Base-by-base conservation (phyloP, 2,329 filamentous ascomycete species). In the Cercospora zeae-maydis region DNA sequence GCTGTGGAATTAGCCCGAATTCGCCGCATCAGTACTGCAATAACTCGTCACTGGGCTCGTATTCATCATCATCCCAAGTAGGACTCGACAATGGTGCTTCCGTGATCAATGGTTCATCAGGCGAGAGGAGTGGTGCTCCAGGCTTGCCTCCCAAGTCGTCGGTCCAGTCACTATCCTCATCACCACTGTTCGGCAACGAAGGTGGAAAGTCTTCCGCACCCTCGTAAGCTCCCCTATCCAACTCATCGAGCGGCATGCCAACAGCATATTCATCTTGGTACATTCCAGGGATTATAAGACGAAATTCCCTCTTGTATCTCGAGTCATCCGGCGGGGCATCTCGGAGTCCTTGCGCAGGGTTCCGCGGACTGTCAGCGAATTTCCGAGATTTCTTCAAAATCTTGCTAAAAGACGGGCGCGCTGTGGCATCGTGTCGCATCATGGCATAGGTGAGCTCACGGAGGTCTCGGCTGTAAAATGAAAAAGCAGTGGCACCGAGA, bases 291-390 rank as follows among this genome's bases (percentile, higher is more conserved):
- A 53, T 27, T 14, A 53, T 27, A 19, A 53, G 49, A 19, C 49
- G 9, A 27, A 33, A 53, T 13, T 8, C 19, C 27, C 37, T 27
- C 27, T 42, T 9, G 24, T 58, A 58, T 33, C 55, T 39, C n/a
- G 55, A 13, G 13, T 58, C 55, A 31, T 33, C 30, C 13, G 55
- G 37, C 9, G 55, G 55, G 11, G 55, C 55, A 27, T 58, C 55
- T 33, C 55, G 55, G 13, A 58, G 39, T 16, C 55, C 55, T 33
- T 24, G 55, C 24, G 55, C 55, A n/a, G 37, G 55, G 14, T 33
- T 45, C 5, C 16, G 13, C 13, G 21, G 55, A 31, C 37, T 47
- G 10, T 13, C 10, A 13, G 39, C 36, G 6, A 58, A 58, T 45
- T 33, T 58, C 14, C 14, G 36, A 31, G 24, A 13, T 33, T 27